phyloP scores from a whole-genome alignment of 2,329 filamentous ascomycete genomes.

The Dactylonectria macrodidyma region DNA sequence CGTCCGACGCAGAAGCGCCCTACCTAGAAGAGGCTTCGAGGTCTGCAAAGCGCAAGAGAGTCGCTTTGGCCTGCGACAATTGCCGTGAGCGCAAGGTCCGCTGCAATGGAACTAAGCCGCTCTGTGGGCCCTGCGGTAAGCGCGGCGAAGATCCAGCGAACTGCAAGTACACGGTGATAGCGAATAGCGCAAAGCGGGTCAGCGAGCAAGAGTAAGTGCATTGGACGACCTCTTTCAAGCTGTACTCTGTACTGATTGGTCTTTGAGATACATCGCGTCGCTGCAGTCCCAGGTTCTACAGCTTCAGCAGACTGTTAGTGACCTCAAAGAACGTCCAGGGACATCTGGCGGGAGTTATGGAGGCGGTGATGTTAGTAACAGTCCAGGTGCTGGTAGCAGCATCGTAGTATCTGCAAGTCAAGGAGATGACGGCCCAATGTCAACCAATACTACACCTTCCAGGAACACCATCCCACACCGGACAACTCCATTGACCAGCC shows the following conservation, averaged over 20 bases:
- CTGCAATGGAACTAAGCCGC: constrained; percentile 22
- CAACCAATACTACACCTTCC: neutral
- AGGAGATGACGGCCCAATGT: neutral
- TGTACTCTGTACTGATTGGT: neutral
- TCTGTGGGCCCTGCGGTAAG: constrained; percentile 14
- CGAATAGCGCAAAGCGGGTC: constrained; percentile 2
- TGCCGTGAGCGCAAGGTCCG: constrained; percentile 26
- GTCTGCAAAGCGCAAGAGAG: constrained; percentile 4
- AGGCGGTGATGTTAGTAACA: too few species aligned
- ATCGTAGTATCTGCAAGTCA: neutral
- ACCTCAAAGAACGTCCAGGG: neutral
- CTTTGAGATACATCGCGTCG: constrained; percentile 12
- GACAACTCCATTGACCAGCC: neutral
- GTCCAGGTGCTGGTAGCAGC: neutral
- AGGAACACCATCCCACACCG: neutral
- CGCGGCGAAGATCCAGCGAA: neutral
- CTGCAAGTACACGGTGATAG: constrained; percentile 13
- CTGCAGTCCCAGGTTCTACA: constrained; percentile 6
- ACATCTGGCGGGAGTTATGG: neutral
- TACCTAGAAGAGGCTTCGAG: neutral
- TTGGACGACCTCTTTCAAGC: neutral
- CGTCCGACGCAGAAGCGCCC: neutral
- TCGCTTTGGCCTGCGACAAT: constrained; percentile 20
- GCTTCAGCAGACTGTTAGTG: constrained; percentile 1
- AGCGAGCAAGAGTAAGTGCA: constrained; percentile 22